Conservation (phyloP, 768 basidiomycete genomes). For the Agrocybe pediades region DNA sequence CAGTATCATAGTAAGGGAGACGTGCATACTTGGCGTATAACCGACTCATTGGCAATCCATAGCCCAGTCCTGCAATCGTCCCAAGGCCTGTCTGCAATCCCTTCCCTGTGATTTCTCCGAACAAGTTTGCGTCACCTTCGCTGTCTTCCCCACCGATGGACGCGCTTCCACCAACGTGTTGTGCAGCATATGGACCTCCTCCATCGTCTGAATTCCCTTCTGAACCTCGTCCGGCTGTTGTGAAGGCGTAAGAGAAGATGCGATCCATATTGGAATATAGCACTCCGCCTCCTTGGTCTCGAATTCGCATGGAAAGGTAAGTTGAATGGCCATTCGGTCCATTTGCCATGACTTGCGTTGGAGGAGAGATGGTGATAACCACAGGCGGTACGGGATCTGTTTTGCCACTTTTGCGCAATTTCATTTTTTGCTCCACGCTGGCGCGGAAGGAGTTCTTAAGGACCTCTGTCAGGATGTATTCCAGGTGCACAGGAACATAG, state of each 20-base stretch:
- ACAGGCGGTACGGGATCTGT: slow-evolving; percentile 57
- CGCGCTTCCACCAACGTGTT: slow-evolving; percentile 74
- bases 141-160: slow-evolving; percentile 47
- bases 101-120: slow-evolving; percentile 77
- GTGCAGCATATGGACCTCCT: slow-evolving; percentile 78
- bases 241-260: slow-evolving; percentile 92
- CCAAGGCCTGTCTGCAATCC: slow-evolving; percentile 81
- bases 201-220: slow-evolving; percentile 37
- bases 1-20: no score
- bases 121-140: slow-evolving; percentile 54
- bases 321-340: slow-evolving; percentile 29
- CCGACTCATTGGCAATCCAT: slow-evolving; percentile 82
- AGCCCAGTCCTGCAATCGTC: slow-evolving; percentile 89
- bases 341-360: slow-evolving; percentile 29
- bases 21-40: slow-evolving; percentile 61
- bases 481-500: slow-evolving; percentile 87
- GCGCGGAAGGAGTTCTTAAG: slow-evolving; percentile 92
- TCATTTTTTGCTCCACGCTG: slow-evolving; percentile 74
- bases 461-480: slow-evolving; percentile 89
- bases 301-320: slow-evolving; percentile 75
- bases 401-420: slow-evolving; percentile 35
- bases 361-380: slow-evolving; percentile 68
- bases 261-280: slow-evolving; percentile 70
- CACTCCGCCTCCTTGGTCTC: slow-evolving; percentile 89
- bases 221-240: slow-evolving; percentile 67